Evolutionary conservation across 2,329 filamentous ascomycete species (phyloP), one percentile per base, ranked within the genome.

Genomic region (Stenocarpella maydis): DNA sequence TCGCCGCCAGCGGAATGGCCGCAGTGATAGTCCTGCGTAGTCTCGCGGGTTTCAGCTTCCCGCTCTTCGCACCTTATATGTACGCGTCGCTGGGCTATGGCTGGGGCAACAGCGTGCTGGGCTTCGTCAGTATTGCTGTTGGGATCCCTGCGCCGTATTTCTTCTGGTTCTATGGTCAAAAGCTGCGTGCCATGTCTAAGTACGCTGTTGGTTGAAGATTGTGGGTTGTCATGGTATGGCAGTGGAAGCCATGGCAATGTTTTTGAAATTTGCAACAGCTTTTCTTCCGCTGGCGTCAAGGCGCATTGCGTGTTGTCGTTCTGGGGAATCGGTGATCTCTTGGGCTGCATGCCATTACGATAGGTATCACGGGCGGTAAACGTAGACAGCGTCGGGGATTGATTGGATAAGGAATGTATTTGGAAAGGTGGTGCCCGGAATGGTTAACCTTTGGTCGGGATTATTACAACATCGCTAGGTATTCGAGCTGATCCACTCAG

Each of bases 101-200:
- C 73, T 91, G 74, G 88, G 84, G 70, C 2, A 83, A 82, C 71
- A 82, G 79, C 15, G 70, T 83, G 6, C 73, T 84, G 41, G 82
- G 78, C 0, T 85, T 89, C 66, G 77, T 89, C 28, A 84, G 83
- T 0, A 77, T 90, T 28, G 84, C 75, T 0, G 74, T 90, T 49
- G 86, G 86, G 0, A 78, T 85, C 60, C 81, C 85, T 1, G 82
- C 81, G 19, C 85, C 85, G 1, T 79, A 86, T 39, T 63, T 83
- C 63, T 72, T 83, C 34, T 83, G 80, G 79, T 75, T 73, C 24
- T 82, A 76, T 69, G 81, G 81, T 21, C 79, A 78, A 72, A 74
- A 28, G 60, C 69, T 82, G 71, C 77, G 81, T 60, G 76, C 76
- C 72, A 77, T 71, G 70, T 81, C 77, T 65, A 74, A 76, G 39